Evolutionary conservation across 2,329 filamentous ascomycete species (phyloP).

Genomic region (Trichoderma harzianum): DNA sequence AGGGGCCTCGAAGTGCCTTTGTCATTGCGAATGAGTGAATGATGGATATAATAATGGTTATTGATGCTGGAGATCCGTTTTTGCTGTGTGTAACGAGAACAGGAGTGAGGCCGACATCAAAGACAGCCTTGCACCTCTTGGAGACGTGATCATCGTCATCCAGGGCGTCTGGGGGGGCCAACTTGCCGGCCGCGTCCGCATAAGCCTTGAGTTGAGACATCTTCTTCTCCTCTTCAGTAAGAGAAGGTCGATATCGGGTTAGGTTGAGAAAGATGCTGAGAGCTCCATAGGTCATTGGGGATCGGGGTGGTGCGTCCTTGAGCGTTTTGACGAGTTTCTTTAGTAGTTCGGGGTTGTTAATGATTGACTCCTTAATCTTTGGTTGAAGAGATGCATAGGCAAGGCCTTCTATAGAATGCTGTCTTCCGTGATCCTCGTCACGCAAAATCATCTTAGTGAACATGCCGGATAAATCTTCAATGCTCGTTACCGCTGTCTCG

Average conservation of each 20-base stretch:
- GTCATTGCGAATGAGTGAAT: slow-evolving; percentile 73
- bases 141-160: slow-evolving; percentile 74
- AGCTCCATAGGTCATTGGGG: slow-evolving; percentile 76
- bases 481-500: slow-evolving; percentile 54
- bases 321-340: slow-evolving; percentile 65
- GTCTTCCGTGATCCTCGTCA: slow-evolving; percentile 54
- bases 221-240: slow-evolving; percentile 88
- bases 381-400: slow-evolving; percentile 88
- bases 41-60: slow-evolving; percentile 71
- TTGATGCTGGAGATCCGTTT: slow-evolving; percentile 65
- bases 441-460: slow-evolving; percentile 65
- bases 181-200: slow-evolving; percentile 74
- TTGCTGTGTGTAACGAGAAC: slow-evolving; percentile 75
- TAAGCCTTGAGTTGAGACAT: slow-evolving; percentile 92
- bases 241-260: slow-evolving; percentile 70
- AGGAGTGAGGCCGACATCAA: slow-evolving; percentile 74
- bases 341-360: slow-evolving; percentile 65
- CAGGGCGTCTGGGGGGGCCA: slow-evolving; percentile 60
- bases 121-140: slow-evolving; percentile 70
- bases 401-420: slow-evolving; percentile 81
- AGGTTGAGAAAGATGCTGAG: slow-evolving; percentile 84
- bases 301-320: slow-evolving; percentile 55
- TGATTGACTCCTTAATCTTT: slow-evolving; percentile 77
- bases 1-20: slow-evolving; percentile 68
- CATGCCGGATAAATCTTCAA: slow-evolving; percentile 62